Base-by-base conservation (phyloP, 495 filamentous ascomycete species). In the Annulohypoxylon bovei region DNA sequence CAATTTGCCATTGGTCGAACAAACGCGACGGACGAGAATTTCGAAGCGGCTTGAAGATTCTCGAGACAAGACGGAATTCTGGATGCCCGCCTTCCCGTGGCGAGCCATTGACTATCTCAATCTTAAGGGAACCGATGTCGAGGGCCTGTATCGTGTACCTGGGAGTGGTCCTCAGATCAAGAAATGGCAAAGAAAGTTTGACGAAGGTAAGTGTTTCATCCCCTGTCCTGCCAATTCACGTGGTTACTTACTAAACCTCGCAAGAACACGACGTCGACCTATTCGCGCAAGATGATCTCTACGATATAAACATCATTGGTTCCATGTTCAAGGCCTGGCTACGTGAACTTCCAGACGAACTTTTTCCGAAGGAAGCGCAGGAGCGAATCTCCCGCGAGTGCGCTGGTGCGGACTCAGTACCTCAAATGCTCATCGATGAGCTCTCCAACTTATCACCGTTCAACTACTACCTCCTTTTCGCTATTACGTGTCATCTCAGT, bases 401-500 rank as follows among this genome's bases (percentile, higher is more conserved):
- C 71, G 86, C 87, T 65, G 89, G 89, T n/a, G 87, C 91, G 44
- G 90, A 90, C 20, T 87, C 84, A 25, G 91, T 92, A 3, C 94
- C 94, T 5, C 90, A 94, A 68, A 68, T 92, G 76, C 84, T 97
- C 52, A 90, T 93, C 70, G 93, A 97, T 61, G 93, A 96, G 78
- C 89, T 97, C 2, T 96, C 94, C 3, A 93, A 91, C 63, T 85
- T 97, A 12, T 91, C 94, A 3, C 94, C 94, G 0, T 97, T 92
- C 82, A 93, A 97, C 79, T 97, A 97, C 80, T 97, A 97, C 73
- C 91, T 97, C 30, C 89, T 97, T 47, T 97, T 97, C 78, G 94
- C 94, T 68, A 95, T 97, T 70, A 97, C 94, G 30, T 97, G 94
- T 77, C 94, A 97, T 70, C 88, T 97, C 35, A 94, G 92, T 75